Evolutionary conservation across 2,329 filamentous ascomycete genomes (phyloP), one percentile per base, ranked within the genome.

Genomic region (Aspergillus clavatus): DNA sequence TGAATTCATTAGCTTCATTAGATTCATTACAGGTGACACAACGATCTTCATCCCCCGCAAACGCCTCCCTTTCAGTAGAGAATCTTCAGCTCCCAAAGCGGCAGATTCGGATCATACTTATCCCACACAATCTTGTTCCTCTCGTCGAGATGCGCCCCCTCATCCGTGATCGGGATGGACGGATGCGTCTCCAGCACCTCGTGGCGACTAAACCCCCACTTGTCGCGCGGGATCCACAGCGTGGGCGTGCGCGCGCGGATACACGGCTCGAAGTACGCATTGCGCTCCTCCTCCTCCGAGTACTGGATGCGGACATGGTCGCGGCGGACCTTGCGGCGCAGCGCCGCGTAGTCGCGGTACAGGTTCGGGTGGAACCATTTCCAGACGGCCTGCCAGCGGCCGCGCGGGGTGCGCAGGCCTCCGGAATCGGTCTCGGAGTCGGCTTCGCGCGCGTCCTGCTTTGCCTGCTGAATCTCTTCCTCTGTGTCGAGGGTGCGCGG

Each of bases 151-250:
- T 75, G 77, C 36, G 84, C 86, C 3, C 81, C 83, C 52, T 87
- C 83, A 60, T 95, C 88, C 0, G 86, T 91, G 42, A 91, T 91
- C 0, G 80, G 80, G 29, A 89, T 86, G n/a, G 83, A 74, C 50
- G 77, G 77, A 55, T 75, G 74, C 1, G 86, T 88, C 52, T 89
- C 83, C n/a, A 75, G 73, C 26, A 93, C 74, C 66, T 95, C 88
- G 59, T 90, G 83, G 52, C 75, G 77, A 43, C 83, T 88, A 28
- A 95, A 79, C 3, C 88, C 86, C 38, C 82, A 81, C 1, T 76
- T 69, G 59, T 95, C 89, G 45, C 79, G 74, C 0, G 89, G 88
- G 21, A 95, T 86, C 89, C 89, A 95, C 3, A 95, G 71, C 27
- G 85, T 72, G 0, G 86, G 86, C 3, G 78, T 70, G 41, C 73